Evolutionary conservation across 2,329 filamentous ascomycete species (phyloP), one percentile per base, ranked within the genome.

Genomic region (Pseudocercospora crystallina): DNA sequence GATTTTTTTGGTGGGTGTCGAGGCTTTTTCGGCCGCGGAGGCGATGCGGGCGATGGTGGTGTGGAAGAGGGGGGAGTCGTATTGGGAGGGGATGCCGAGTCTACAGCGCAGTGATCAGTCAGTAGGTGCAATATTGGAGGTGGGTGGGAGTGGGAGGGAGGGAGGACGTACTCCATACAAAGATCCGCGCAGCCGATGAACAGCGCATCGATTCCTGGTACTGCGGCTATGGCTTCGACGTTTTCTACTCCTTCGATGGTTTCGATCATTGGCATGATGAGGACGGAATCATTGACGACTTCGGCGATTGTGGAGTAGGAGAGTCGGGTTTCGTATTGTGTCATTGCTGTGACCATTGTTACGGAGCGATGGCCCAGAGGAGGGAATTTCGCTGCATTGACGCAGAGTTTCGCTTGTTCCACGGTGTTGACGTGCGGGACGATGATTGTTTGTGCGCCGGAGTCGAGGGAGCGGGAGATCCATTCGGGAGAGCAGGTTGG

Each of bases 401-500:
- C 49, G 33, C 49, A 52, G 32, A 47, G 47, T 17, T 52, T 40
- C 2, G 54, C 54, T 30, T 56, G 50, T 36, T 56, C 54, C 13
- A 53, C 54, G 15, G 36, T 53, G 26, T 56, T 56, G 31, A 56
- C 50, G 17, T 56, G 54, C 7, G 54, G 54, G 2, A 56, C 49
- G 11, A 52, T 52, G 30, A 52, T 52, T 11, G 37, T 52, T 30
- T 52, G 49, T 2, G 49, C 49, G 9, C 49, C 49, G 13, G 49
- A 47, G 14, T 52, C 49, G n/a, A 52, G 44, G 33, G 43, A 52
- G 12, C 49, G 43, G 26, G 49, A 52, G n/a, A 52, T 52, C 49
- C 43, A 52, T 31, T 52, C 49, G n/a, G 38, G 10, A 5, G 49
- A 47, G 37, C 49, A 52, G n/a, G 37, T 52, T 1, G 49, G 49